Evolutionary conservation across 2,329 filamentous ascomycete genomes (phyloP), one percentile per base, ranked within the genome.

Genomic region (Aureobasidium musti): DNA sequence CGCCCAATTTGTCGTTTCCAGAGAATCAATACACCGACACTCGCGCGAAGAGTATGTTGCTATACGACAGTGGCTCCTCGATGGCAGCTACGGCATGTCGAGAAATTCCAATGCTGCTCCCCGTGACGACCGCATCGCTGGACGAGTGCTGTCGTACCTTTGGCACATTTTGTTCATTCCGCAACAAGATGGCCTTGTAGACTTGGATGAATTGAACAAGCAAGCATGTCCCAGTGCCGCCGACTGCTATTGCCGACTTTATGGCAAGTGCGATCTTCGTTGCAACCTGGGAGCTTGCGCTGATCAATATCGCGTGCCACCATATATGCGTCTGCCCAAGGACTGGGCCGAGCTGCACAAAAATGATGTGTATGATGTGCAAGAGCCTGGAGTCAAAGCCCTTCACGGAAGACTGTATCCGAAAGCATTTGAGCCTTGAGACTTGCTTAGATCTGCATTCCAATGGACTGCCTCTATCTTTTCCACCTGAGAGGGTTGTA

Each of bases 221-320:
- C 59, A 70, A 60, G 72, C 72, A 70, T 91, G 88, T 70, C 88
- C 88, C 0, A 78, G 79, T 21, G 86, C 86, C 1, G 76, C 80
- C 53, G 82, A 85, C 10, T 90, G 88, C 73, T 90, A 90, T 74
- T 90, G 88, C 76, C 84, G 87, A 47, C 81, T 86, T 19, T 91
- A 87, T 71, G 87, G 87, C 0, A 71, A 88, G 30, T 91, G 88
- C 74, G 70, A 81, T 65, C 70, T 85, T 19, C 70, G 77, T 4
- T 66, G 60, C 7, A 71, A 78, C 66, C 69, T 66, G 0, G 72
- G 73, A 1, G 79, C 73, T 3, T 73, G 69, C 54, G 81, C 79
- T 69, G 41, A 78, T 11, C 77, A 80, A 68, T 82, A 81, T 71
- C 64, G 63, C 6, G 43, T 81, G 21, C 79, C 79, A 19, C 71